Percentiles rank a stretch among this genome's conserved stretches.
phyloP scores from a whole-genome alignment of 2,329 filamentous ascomycete genomes.

The Rhexocercosporidium sp. region DNA sequence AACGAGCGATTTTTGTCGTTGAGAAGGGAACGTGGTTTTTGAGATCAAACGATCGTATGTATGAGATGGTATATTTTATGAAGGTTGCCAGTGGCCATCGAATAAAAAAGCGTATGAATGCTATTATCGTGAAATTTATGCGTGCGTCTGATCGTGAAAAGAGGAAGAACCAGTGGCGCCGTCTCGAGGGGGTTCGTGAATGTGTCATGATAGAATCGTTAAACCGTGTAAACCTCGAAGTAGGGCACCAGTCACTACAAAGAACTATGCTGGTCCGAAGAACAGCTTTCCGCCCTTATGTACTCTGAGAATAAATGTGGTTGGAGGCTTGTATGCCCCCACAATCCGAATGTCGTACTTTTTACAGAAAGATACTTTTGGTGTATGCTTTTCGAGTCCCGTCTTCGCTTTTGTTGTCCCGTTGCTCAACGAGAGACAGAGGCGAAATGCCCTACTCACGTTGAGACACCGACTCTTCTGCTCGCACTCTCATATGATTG shows the following conservation, averaged over 20 bases:
- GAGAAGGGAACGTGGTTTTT: neutral
- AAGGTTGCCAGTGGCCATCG: neutral
- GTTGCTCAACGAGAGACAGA: neutral
- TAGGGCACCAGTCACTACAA: slow-evolving; percentile 1
- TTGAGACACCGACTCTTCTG: slow-evolving; percentile 46
- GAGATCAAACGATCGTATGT: neutral
- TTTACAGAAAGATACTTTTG: slow-evolving; percentile 22
- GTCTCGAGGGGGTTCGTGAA: slow-evolving; percentile 6
- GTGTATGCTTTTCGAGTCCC: slow-evolving; percentile 11
- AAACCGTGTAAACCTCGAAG: neutral
- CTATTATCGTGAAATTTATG: slow-evolving; percentile 2
- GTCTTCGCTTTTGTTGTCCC: slow-evolving; percentile 15
- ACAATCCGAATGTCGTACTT: slow-evolving; percentile 17
- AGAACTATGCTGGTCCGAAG: neutral
- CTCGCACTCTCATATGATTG: slow-evolving; percentile 64
- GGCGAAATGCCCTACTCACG: slow-evolving; percentile 28
- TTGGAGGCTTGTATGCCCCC: neutral
- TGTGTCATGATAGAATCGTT: slow-evolving; percentile 6
- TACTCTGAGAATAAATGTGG: slow-evolving; percentile 9
- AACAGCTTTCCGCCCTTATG: slow-evolving; percentile 18
- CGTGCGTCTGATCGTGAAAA: neutral
- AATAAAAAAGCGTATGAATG: neutral
- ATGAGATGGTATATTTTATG: slow-evolving; percentile 4
- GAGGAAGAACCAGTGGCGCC: neutral
- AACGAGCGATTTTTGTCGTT: neutral